Conservation (phyloP, 805 yeast genomes). For the Metschnikowia colocasiae region DNA sequence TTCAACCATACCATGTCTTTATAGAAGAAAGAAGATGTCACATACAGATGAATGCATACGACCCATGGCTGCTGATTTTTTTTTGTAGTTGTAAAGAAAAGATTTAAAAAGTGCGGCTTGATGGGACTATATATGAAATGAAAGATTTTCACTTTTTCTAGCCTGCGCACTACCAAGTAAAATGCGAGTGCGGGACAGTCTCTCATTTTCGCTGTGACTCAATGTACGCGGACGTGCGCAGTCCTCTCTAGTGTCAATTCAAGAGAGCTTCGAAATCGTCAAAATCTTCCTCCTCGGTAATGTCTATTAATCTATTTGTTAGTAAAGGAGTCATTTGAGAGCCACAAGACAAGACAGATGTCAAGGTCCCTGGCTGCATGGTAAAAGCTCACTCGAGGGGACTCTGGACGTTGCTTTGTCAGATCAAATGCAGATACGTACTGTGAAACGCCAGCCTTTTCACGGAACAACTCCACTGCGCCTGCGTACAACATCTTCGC, state of each 20-base stretch:
- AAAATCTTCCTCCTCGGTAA: constrained; percentile 67
- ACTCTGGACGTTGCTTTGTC: background rate
- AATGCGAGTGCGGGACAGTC: constrained; percentile 2
- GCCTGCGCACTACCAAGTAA: constrained; percentile 7
- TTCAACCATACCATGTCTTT: constrained; percentile 22
- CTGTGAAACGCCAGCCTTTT: constrained; percentile 73
- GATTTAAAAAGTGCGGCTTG: background rate
- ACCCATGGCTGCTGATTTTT: constrained; percentile 82
- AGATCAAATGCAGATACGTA: constrained; percentile 22
- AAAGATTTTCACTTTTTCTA: constrained; percentile 20
- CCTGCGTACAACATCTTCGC: constrained; percentile 88
- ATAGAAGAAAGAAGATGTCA: constrained; percentile 25
- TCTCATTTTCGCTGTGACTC: constrained; percentile 2
- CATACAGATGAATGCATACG: constrained; percentile 99
- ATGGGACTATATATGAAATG: constrained; percentile 13
- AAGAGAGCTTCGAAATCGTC: constrained; percentile 47
- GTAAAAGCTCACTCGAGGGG: background rate
- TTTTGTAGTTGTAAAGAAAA: constrained; percentile 15
- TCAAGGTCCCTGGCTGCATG: background rate
- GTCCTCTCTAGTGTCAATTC: background rate
- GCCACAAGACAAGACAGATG: background rate
- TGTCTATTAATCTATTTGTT: constrained; percentile 49
- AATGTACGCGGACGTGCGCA: background rate
- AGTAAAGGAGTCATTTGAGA: constrained; percentile 12
- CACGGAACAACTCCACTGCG: constrained; percentile 75